A percentile compares a stretch with the other conserved stretches of the same genome.
Evolutionary conservation across 163 green algal species (phyloP).

Genomic region (Scenedesmus sp.): DNA sequence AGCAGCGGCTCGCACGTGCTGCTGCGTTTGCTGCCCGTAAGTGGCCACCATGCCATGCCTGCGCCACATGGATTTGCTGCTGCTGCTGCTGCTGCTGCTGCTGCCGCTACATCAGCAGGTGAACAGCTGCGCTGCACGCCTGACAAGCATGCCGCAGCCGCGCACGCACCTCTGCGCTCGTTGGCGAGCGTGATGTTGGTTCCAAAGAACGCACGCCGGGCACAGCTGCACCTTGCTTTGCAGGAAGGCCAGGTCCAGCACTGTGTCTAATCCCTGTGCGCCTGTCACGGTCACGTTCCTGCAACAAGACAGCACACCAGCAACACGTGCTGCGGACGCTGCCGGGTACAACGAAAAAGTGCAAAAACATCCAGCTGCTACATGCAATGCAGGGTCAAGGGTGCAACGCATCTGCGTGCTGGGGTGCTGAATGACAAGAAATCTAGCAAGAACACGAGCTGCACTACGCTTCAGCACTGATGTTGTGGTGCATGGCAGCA

Average conservation of each 20-base stretch:
- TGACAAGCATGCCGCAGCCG: not conserved
- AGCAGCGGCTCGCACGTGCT: no score
- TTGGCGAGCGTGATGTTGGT: constrained; percentile 1
- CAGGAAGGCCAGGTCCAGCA: constrained; percentile 13
- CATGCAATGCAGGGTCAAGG: no score
- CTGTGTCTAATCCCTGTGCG: not conserved
- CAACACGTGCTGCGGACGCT: not conserved
- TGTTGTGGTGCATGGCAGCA: no score
- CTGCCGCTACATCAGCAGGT: no score
- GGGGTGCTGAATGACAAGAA: no score
- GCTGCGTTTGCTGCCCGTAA: no score
- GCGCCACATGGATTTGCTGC: no score
- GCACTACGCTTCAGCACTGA: no score
- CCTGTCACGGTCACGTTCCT: constrained; percentile 18
- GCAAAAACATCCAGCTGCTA: not conserved
- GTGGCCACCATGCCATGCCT: no score
- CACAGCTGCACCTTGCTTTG: not conserved
- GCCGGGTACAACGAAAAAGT: not conserved
- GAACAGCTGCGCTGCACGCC: not conserved
- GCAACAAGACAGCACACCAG: not conserved
- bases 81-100: no score
- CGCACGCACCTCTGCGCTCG: not conserved
- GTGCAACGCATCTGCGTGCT: no score
- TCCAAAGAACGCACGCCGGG: not conserved
- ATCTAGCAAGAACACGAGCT: no score